phyloP scores from a whole-genome alignment of 2,329 filamentous ascomycete genomes.

The Claviceps capensis region DNA sequence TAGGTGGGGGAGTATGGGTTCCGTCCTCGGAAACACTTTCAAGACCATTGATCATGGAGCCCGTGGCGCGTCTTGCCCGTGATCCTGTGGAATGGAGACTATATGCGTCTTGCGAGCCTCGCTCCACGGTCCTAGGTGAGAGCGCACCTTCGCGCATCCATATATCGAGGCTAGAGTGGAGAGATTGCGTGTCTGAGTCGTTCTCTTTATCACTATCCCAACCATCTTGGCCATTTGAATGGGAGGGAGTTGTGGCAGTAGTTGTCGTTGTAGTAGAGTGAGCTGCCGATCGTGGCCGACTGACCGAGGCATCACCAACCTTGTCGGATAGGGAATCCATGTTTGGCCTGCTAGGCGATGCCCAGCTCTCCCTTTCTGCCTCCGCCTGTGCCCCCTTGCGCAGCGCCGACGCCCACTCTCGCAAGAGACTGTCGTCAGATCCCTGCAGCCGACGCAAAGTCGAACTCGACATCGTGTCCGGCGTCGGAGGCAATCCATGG shows the following conservation, averaged over 20 bases:
- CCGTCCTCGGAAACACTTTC: conserved; percentile 11
- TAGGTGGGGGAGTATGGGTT: conserved; percentile 10
- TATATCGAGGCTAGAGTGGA: conserved; percentile 39
- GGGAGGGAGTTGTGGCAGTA: conserved; percentile 19
- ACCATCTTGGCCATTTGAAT: conserved; percentile 21
- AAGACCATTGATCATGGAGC: conserved; percentile 28
- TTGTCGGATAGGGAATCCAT: conserved; percentile 9
- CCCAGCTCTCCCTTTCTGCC: conserved; percentile 3
- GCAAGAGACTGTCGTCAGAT: conserved; percentile 34
- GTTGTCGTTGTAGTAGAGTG: conserved; percentile 18
- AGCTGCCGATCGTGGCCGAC: conserved; percentile 32
- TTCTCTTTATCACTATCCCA: conserved; percentile 32
- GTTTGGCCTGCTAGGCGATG: neutral
- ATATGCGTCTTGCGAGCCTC: conserved; percentile 39
- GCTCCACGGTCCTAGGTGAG: conserved; percentile 16
- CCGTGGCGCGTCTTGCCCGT: conserved; percentile 31
- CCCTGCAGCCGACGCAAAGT: conserved; percentile 36
- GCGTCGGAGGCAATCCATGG: conserved; percentile 40
- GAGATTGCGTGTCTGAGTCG: conserved; percentile 21
- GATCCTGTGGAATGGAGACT: conserved; percentile 30
- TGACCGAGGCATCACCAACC: conserved; percentile 12
- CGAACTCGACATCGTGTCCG: conserved; percentile 45
- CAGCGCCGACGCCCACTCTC: conserved; percentile 7
- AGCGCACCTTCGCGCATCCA: conserved; percentile 43
- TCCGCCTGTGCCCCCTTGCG: neutral